A percentile compares a stretch with the other conserved stretches of the same genome.
phyloP scores from a whole-genome alignment of 1,284 basidiomycete species.

The Boletus smithii region DNA sequence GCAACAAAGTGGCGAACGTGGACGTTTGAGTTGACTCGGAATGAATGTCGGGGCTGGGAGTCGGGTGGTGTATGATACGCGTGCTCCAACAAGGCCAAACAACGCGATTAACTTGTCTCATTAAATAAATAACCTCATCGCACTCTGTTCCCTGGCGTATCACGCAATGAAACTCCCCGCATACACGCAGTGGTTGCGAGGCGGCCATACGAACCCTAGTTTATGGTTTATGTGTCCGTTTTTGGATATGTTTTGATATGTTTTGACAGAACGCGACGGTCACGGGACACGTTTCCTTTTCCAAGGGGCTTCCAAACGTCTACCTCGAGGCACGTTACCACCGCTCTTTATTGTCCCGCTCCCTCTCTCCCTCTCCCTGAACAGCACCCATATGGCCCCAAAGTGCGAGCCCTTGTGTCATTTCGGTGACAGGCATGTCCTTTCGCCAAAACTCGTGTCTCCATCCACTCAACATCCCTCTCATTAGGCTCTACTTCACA shows the following conservation, averaged over 20 bases:
- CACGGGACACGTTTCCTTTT: conserved; percentile 38
- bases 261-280: conserved; percentile 35
- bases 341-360: conserved; percentile 30
- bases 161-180: no score
- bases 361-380: no score
- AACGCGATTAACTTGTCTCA: conserved; percentile 35
- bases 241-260: conserved; percentile 19
- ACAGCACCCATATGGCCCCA: conserved; percentile 46
- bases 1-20: no score
- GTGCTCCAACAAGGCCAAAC: conserved; percentile 56
- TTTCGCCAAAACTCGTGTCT: neutral
- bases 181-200: no score
- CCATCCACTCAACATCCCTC: neutral
- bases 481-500: conserved; percentile 72
- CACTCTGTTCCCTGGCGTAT: no score
- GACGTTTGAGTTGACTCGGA: no score
- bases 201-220: no score
- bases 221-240: conserved; percentile 15
- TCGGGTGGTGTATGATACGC: no score
- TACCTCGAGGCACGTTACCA: conserved; percentile 35
- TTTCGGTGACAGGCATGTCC: conserved; percentile 65
- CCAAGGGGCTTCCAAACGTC: conserved; percentile 20
- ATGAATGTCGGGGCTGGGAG: no score
- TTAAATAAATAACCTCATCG: no score
- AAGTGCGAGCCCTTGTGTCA: conserved; percentile 72